Evolutionary conservation across 2,329 filamentous ascomycete species (phyloP).

Genomic region (Hymenotorrendiella dingleyae): DNA sequence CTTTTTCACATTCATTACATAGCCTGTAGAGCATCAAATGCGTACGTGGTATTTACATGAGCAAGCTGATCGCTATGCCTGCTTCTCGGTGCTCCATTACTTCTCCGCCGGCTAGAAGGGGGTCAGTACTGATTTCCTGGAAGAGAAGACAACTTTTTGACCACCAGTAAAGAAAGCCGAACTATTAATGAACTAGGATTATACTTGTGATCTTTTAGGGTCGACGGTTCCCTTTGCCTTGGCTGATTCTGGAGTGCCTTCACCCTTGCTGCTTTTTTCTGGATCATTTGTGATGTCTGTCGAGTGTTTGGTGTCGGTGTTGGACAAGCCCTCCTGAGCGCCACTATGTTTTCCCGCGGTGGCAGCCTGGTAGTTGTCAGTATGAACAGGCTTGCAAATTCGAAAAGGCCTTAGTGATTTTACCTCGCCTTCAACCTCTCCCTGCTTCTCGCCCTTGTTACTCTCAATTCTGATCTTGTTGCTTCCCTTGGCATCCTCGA

Average conservation of each 20-base stretch:
- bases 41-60: too few relatives aligned
- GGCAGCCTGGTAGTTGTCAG: conserved; percentile 18
- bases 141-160: too few relatives aligned
- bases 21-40: too few relatives aligned
- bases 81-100: too few relatives aligned
- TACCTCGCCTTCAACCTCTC: conserved; percentile 18
- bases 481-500: conserved; percentile 34
- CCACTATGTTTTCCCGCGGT: conserved; percentile 37
- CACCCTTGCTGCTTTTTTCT: conserved; percentile 49
- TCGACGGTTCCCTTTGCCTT: conserved; percentile 47
- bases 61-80: too few relatives aligned
- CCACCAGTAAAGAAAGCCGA: too few relatives aligned
- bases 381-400: neutral
- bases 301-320: conserved; percentile 45
- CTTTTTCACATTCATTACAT: too few relatives aligned
- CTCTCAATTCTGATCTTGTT: conserved; percentile 35
- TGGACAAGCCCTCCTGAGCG: conserved; percentile 49
- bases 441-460: conserved; percentile 25
- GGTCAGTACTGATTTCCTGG: neutral
- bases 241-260: conserved; percentile 48
- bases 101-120: neutral
- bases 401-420: conserved; percentile 10
- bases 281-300: conserved; percentile 36
- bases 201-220: conserved; percentile 24
- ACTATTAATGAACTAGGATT: conserved; percentile 7